Evolutionary conservation across 768 basidiomycete genomes (phyloP), one percentile per base, ranked within the genome.

Genomic region (Kwoniella botswanensis): DNA sequence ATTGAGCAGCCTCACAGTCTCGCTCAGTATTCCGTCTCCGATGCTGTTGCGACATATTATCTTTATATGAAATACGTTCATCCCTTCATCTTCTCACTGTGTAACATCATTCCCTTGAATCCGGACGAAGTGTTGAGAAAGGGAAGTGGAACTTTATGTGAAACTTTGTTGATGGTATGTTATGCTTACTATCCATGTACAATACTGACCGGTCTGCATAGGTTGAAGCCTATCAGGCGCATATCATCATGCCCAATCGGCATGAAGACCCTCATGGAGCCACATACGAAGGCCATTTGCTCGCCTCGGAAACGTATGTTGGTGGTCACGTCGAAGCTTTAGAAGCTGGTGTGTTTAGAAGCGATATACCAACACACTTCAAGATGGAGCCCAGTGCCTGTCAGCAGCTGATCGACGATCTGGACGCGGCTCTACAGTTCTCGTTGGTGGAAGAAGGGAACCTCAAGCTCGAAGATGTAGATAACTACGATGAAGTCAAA

Each of bases 31-130:
- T 98, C 97, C 76, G 97, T 99, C 29, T 99, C 97, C 83, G 97
- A 99, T 87, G 97, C 97, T 0, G 97, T 98, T 11, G 96, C 97
- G n/a, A 99, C 97, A 1, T 98, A 99, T 83, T 98, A 98, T 84
- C 88, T 99, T 44, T 98, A 99, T 85, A 99, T 98, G 97, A 99
- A 98, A 94, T 99, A 99, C 78, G 95, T 99, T 11, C 95, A 98
- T 80, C 97, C 97, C 0, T 99, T 99, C 87, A 93, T 99, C 72
- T 99, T 99, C 86, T 98, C 97, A 10, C 85, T 99, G 46, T 98
- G 97, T 85, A 99, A 97, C 86, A 99, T 98, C 83, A 98, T 99
- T 76, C 96, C 97, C 12, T 88, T 99, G 64, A 91, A 90, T 78
- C 94, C 97, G 2, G 97, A 99, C 77, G 97, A 99, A 72, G 97